Percentiles rank a stretch among this genome's conserved stretches.
These are phyloP conservation scores for Pinus tabuliformis DNA, from an alignment of 75 land plant genomes.

Conservation along the genomic window DNA sequence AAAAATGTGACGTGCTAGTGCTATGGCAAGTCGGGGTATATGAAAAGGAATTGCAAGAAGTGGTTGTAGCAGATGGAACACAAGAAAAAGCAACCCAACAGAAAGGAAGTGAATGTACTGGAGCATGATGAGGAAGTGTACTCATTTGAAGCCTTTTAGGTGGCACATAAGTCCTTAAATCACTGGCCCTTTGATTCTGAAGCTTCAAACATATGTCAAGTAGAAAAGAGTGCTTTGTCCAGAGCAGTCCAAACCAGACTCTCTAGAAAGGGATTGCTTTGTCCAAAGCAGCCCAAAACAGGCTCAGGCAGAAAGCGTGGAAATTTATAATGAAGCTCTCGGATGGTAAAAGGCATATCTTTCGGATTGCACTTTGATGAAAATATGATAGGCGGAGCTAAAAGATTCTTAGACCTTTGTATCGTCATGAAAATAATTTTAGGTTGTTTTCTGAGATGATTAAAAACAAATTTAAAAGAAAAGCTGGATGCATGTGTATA, in stretches of 20 bases:
- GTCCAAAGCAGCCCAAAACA: not conserved
- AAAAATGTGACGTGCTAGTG: not conserved
- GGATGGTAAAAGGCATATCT: not conserved
- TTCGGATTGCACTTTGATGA: too few relatives aligned
- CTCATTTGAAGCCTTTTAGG: not conserved
- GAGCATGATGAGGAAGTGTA: not conserved
- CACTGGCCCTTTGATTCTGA: not conserved
- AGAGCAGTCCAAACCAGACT: too few relatives aligned
- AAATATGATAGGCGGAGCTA: too few relatives aligned
- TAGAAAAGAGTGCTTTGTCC: not conserved
- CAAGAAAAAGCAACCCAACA: not conserved
- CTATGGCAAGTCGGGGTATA: not conserved
- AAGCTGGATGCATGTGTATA: too few relatives aligned
- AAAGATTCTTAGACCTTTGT: too few relatives aligned
- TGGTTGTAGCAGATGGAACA: too few relatives aligned
- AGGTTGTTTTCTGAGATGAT: too few relatives aligned
- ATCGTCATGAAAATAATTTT: too few relatives aligned
- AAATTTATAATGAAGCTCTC: not conserved
- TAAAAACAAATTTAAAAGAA: too few relatives aligned
- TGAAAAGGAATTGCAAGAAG: too few relatives aligned
- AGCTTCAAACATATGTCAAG: not conserved
- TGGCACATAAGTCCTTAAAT: not conserved
- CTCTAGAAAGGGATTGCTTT: not conserved
- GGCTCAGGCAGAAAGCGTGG: not conserved
- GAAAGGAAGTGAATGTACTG: not conserved